Base-by-base conservation (phyloP, 139 green algal species). In the Coccomyxa sp. region DNA sequence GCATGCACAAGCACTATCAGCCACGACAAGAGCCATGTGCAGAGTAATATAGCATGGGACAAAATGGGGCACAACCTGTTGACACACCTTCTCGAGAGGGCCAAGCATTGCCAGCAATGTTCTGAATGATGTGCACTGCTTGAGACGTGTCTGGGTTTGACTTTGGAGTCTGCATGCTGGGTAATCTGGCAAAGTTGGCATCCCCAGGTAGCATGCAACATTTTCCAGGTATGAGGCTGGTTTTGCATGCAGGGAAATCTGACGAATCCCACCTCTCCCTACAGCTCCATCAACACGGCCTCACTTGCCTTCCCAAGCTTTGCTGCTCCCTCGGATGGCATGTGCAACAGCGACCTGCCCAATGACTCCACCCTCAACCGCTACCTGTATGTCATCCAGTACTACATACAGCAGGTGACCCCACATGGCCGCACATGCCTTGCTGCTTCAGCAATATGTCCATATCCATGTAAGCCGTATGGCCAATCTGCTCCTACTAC, bases 301-400 rank as follows among this genome's bases (percentile, higher is more conserved):
- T 66, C 31, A 25, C 17, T 32, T 1, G 15, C 30, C 18, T 60
- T 80, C 76, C 76, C 76, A 4, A n/a, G 13, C 76, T 80, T 60
- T 31, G 1, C 63, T 66, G 60, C 16, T 17, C 31, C 30, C 60
- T 77, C 28, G 60, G 51, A 23, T 31, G 58, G 74, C 27, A 31
- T 67, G 18, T 85, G 81, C 81, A 81, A 85, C 28, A 58, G 51
- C 57, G 59, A 80, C 74, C 75, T 85, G 51, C 81, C 81, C n/a
- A 32, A 28, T 10, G 74, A 81, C 75, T 77, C 81, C 12, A 80
- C 76, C n/a, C 66, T 81, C 38, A 76, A 80, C 76, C 31, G 76
- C 71, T 77, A 51, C 12, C 21, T 77, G 23, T 77, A 38, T 31
- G 71, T 77, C 71, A 38, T 77, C 27, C 23, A 77, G 71, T 32